Evolutionary conservation across 768 basidiomycete genomes (phyloP), one percentile per base, ranked within the genome.

Genomic region (Suillus subalutaceus): DNA sequence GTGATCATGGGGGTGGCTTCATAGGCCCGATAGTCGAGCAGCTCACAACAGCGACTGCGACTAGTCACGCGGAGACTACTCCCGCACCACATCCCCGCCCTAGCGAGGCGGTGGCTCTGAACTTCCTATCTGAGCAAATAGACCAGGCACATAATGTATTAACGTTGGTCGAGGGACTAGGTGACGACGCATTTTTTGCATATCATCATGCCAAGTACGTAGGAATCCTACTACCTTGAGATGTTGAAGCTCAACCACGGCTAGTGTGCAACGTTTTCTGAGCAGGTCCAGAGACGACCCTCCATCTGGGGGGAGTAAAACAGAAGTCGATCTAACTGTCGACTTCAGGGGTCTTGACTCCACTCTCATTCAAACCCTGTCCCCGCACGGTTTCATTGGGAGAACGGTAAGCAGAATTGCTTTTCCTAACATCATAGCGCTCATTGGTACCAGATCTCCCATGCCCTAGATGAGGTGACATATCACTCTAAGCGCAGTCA

Each of bases 391-490:
- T 55, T 77, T 77, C 53, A 63, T 77, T 30, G 76, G 77, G 18
- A 71, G 71, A 73, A 77, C 67, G 12, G 76, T 77, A 62, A 10
- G 74, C 3, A n/a, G 32, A 37, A 12, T 66, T 50, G 0, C 23
- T 48, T 69, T 16, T 23, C 7, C 30, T 64, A 3, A 12, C 16
- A 15, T 43, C 12, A 26, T 53, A 16, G 4, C n/a, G 2, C 56
- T 48, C 44, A 13, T 62, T 71, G 57, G 72, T 62, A 15, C 26
- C 9, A 78, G 76, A 64, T 77, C 48, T 60, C 71, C 32, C 71
- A 79, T 48, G 72, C 77, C 43, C 66, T 77, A 20, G 73, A 76
- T 46, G 77, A 78, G 67, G 58, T 77, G 52, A 69, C 63, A 41
- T 68, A 68, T 64, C 69, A 71, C 43, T 63, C 66, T 26, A 65